Conservation (phyloP, 2,329 filamentous ascomycete genomes). For the Orbilia oligospora region DNA sequence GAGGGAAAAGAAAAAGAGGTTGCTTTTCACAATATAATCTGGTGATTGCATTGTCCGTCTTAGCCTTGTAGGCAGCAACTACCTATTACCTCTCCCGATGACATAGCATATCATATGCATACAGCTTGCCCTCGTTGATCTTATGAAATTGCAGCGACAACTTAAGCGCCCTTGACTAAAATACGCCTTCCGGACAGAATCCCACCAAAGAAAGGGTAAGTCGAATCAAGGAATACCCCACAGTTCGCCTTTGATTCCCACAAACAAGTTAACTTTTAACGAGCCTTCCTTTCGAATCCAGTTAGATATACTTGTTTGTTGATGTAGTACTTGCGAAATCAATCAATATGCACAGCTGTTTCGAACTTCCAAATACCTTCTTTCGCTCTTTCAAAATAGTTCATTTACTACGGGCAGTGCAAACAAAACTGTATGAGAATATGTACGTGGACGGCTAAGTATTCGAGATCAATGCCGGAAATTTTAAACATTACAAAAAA, state of each 20-base stretch:
- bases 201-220: not conserved
- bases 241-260: not conserved
- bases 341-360: not conserved
- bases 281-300: not conserved
- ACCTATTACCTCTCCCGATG: not conserved
- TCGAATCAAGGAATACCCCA: not conserved
- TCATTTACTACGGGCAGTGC: not conserved
- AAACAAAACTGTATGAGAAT: no score
- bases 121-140: not conserved
- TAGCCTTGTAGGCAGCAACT: constrained; percentile 22
- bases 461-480: not conserved
- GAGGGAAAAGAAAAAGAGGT: not conserved
- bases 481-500: no score
- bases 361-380: constrained; percentile 9
- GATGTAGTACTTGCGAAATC: no score
- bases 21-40: constrained; percentile 27
- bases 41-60: not conserved
- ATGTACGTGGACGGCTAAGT: not conserved
- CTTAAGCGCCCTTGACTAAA: constrained; percentile 59
- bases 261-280: constrained; percentile 1
- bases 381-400: no score
- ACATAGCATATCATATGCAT: no score
- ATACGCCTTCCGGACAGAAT: constrained; percentile 32
- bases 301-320: no score
- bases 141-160: constrained; percentile 28